These are phyloP conservation scores for Golubevia sp. DNA, from an alignment of 1,284 basidiomycete genomes.

Conservation along the genomic window DNA sequence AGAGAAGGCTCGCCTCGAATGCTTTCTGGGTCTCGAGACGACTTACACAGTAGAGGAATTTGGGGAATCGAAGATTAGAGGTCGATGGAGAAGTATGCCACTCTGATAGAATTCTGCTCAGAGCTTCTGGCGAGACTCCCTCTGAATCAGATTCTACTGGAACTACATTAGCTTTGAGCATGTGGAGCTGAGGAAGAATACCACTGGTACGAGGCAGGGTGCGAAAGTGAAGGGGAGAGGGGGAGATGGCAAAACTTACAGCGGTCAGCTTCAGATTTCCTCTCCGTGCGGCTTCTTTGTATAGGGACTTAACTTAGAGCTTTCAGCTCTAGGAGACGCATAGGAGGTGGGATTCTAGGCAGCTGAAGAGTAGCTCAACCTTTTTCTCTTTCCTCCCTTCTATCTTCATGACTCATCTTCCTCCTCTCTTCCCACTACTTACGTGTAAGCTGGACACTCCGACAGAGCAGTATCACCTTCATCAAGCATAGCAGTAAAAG, in stretches of 20 bases:
- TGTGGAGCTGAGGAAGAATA: constrained; percentile 39
- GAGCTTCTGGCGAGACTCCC: constrained; percentile 34
- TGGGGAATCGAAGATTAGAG: constrained; percentile 30
- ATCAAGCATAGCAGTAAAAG: constrained; percentile 44
- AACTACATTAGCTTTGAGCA: constrained; percentile 31
- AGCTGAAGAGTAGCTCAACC: too few species aligned
- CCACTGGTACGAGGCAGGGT: constrained; percentile 10
- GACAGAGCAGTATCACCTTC: constrained; percentile 41
- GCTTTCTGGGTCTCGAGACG: neutral
- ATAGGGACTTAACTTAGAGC: too few species aligned
- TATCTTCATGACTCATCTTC: too few species aligned
- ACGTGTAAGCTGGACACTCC: constrained; percentile 49
- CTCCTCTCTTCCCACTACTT: constrained; percentile 5
- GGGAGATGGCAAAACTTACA: too few species aligned
- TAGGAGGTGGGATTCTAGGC: too few species aligned
- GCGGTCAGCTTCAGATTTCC: too few species aligned
- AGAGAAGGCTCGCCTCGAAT: too few species aligned
- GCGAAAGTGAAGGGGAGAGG: too few species aligned
- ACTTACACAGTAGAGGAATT: constrained; percentile 38
- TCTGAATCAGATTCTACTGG: constrained; percentile 38
- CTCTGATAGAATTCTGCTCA: constrained; percentile 27
- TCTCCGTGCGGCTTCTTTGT: too few species aligned
- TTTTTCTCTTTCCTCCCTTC: too few species aligned
- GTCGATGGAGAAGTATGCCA: constrained; percentile 35
- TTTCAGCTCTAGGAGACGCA: too few species aligned